Evolutionary conservation across 345 rosid species (phyloP).

Genomic region (Noccaea bulbosa): DNA sequence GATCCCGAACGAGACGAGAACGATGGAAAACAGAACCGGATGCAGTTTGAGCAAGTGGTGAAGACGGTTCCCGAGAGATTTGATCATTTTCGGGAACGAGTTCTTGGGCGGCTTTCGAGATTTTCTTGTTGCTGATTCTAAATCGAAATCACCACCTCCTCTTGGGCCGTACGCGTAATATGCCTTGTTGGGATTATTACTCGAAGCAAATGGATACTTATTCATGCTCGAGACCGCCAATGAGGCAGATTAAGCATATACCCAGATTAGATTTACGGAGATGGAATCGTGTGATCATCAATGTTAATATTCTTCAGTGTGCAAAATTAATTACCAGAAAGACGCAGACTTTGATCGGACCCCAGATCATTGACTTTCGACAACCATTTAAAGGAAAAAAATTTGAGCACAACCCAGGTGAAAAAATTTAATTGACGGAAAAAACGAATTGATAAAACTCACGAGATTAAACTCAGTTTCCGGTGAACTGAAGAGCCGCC

Average conservation of each 20-base stretch:
- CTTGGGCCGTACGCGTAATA: conserved; percentile 70
- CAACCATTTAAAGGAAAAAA: neutral
- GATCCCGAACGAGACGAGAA: conserved; percentile 69
- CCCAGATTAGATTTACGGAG: conserved; percentile 46
- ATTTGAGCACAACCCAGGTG: too few relatives aligned
- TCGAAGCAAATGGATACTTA: conserved; percentile 53
- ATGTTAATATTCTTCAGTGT: neutral
- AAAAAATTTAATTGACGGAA: conserved; percentile 3
- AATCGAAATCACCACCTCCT: conserved; percentile 64
- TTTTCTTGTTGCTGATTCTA: conserved; percentile 76
- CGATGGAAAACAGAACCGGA: conserved; percentile 54
- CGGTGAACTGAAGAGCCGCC: neutral
- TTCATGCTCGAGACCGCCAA: conserved; percentile 55
- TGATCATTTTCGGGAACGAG: conserved; percentile 58
- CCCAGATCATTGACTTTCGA: conserved; percentile 31
- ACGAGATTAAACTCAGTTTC: conserved; percentile 26
- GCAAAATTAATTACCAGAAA: conserved; percentile 5
- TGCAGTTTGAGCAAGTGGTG: conserved; percentile 67
- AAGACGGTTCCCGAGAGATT: conserved; percentile 57
- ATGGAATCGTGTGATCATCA: conserved; percentile 38
- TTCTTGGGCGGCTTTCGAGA: conserved; percentile 60
- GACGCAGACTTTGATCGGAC: conserved; percentile 29
- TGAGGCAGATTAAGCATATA: conserved; percentile 49
- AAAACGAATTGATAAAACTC: conserved; percentile 19
- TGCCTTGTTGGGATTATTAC: conserved; percentile 47